Evolutionary conservation across 2,329 filamentous ascomycete species (phyloP), one percentile per base, ranked within the genome.

Genomic region (Cercospora sp.): DNA sequence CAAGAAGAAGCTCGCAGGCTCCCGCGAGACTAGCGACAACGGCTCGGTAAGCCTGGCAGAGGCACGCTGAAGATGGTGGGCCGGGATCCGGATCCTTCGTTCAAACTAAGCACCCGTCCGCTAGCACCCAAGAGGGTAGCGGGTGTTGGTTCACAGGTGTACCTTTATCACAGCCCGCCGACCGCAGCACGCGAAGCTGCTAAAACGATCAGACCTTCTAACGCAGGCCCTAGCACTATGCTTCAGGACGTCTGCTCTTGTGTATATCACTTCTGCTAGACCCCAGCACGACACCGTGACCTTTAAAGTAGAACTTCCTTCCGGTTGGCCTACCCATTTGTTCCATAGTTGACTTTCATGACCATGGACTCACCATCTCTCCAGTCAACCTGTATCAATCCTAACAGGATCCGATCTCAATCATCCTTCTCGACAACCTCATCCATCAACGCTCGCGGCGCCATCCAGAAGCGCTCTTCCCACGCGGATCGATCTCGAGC

Each of bases 281-380:
- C 63, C 70, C 70, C 71, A 69, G 63, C 63, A 26, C 68, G 60
- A 68, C 67, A 57, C 60, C 48, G 63, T 65, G 65, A 65, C 64
- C 63, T 69, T 69, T 59, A 67, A 68, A 68, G 66, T 64, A 68
- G 65, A 63, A 58, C 45, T 65, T 64, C 66, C 69, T 66, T 66
- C 71, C 65, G 67, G 68, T 71, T 70, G 67, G 67, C 72, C 69
- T 72, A 64, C 65, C 71, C 59, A 48, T 64, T 64, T 65, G 67
- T 70, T 70, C 64, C 69, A 62, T 63, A 48, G 48, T 65, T 62
- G 55, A 62, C 67, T 65, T 60, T 67, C 63, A 55, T 67, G 66
- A 72, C 65, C 73, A 78, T 78, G 76, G 73, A 76, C 75, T 78
- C 76, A 76, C 76, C 73, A 65, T 69, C 69, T 71, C 70, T 75